Evolutionary conservation across 257 asterid species (phyloP).

Genomic region (Jasminum sambac): DNA sequence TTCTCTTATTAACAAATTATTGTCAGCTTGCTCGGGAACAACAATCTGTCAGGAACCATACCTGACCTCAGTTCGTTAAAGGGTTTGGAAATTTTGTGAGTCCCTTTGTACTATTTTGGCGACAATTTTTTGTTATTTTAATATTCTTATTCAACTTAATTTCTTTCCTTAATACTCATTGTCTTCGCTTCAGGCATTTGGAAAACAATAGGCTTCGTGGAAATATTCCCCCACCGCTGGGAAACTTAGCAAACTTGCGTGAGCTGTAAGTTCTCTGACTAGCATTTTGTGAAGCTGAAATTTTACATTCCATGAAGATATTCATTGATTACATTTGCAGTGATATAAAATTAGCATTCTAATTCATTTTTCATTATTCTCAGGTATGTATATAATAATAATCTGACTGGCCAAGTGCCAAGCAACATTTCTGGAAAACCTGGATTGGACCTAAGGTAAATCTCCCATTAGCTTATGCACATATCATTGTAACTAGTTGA

Average conservation of each 20-base stretch:
- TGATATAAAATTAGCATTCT: neutral
- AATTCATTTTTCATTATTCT: constrained; percentile 5
- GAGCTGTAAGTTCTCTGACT: constrained; percentile 67
- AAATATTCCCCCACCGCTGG: constrained; percentile 63
- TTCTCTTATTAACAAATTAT: constrained; percentile 19
- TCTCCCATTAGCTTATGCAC: neutral
- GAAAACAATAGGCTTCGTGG: constrained; percentile 73
- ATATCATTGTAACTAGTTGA: constrained; percentile 9
- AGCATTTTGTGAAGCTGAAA: neutral
- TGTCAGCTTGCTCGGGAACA: constrained; percentile 76
- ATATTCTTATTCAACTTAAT: neutral
- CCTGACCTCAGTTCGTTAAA: constrained; percentile 74
- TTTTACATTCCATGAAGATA: neutral
- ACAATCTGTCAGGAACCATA: constrained; percentile 69
- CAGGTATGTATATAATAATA: constrained; percentile 87
- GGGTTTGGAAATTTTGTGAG: constrained; percentile 70
- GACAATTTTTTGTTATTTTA: too few relatives aligned
- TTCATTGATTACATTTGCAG: neutral
- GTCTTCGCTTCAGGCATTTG: constrained; percentile 63
- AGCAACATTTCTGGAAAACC: constrained; percentile 52
- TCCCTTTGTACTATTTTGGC: constrained; percentile 9
- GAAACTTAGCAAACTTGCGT: constrained; percentile 41
- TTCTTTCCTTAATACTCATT: constrained; percentile 4
- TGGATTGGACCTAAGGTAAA: constrained; percentile 61
- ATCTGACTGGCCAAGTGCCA: constrained; percentile 84